Evolutionary conservation across 352 stramenopile species (phyloP), one percentile per base, ranked within the genome.

Genomic region (Globisporangium emineosum): DNA sequence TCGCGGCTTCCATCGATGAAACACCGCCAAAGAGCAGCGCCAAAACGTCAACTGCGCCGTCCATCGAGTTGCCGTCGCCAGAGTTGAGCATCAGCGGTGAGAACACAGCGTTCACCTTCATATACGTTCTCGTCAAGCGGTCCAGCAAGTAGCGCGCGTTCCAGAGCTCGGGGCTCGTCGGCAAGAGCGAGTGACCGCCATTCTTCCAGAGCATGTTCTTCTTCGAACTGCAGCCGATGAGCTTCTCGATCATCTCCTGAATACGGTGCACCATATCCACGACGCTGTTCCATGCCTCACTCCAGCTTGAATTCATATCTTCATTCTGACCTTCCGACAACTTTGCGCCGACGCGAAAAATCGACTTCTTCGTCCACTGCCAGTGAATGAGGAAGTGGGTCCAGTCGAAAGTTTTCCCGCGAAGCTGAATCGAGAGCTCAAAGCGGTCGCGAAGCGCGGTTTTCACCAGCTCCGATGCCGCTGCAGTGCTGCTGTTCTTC

Each of bases 121-220:
- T 88, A 52, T 80, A 86, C 40, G 71, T 85, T 54, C 74, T 79
- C 3, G 85, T 87, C 25, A 93, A 50, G 8, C 77, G 72, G n/a
- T 88, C 79, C 1, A 93, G 64, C 59, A 93, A 49, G 55, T 80
- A 79, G n/a, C 85, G 79, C 25, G 85, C 83, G 45, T 88, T 84
- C 85, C 85, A 93, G 10, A 93, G 67, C 1, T 86, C 67, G 19
- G 53, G 57, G 61, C 52, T 90, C 27, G 77, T 86, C 47, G 83
- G 85, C n/a, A 93, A 66, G 19, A 93, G 64, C 6, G 81, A 80
- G 52, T 98, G 90, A 1, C 92, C 91, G 57, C 93, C 93, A 57
- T 83, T 88, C 66, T 99, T 98, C 93, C 94, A 98, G 15, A 99
- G 72, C 21, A 88, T 81, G 63, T 97, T 82, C 60, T 93, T 95